Conservation (phyloP, 2,329 filamentous ascomycete genomes). For the Fusarium foetens region DNA sequence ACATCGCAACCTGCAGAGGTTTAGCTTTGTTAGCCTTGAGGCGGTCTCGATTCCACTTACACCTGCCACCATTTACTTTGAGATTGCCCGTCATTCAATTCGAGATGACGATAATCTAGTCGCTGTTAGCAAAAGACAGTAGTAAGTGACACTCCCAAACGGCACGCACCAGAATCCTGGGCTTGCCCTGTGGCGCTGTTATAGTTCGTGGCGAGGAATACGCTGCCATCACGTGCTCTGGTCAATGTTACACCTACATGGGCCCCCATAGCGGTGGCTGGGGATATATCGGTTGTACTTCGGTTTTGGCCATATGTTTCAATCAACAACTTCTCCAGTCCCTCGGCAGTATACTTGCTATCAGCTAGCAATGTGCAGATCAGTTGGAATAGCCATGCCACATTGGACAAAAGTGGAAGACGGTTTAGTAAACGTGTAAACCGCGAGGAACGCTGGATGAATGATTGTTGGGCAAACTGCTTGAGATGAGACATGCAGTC, state of each 20-base stretch:
- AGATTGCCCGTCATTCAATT: neutral
- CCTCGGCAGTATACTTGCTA: conserved; percentile 16
- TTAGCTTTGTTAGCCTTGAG: neutral
- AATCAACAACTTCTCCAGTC: conserved; percentile 5
- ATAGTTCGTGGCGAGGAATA: conserved; percentile 28
- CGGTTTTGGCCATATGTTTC: conserved; percentile 9
- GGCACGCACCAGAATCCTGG: neutral
- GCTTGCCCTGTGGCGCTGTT: conserved; percentile 6
- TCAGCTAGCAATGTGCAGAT: conserved; percentile 7
- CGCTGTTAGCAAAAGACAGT: neutral
- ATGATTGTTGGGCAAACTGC: conserved; percentile 10
- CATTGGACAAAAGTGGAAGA: conserved; percentile 9
- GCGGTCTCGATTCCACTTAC: conserved; percentile 2
- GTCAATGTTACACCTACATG: conserved; percentile 28
- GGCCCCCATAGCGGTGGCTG: conserved; percentile 15
- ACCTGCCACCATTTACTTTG: conserved; percentile 12
- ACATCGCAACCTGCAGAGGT: conserved; percentile 12
- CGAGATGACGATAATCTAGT: conserved; percentile 19
- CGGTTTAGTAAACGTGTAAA: neutral
- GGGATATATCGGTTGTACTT: conserved; percentile 3
- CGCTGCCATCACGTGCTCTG: conserved; percentile 13
- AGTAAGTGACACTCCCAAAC: too few relatives aligned
- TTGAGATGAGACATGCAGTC: conserved; percentile 28
- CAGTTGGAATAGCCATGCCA: neutral
- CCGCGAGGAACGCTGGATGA: neutral